A percentile compares a stretch with the other conserved stretches of the same genome.
Evolutionary conservation across 1,139 yeast genomes (phyloP).

Genomic region (Sugiyamaella sp.): DNA sequence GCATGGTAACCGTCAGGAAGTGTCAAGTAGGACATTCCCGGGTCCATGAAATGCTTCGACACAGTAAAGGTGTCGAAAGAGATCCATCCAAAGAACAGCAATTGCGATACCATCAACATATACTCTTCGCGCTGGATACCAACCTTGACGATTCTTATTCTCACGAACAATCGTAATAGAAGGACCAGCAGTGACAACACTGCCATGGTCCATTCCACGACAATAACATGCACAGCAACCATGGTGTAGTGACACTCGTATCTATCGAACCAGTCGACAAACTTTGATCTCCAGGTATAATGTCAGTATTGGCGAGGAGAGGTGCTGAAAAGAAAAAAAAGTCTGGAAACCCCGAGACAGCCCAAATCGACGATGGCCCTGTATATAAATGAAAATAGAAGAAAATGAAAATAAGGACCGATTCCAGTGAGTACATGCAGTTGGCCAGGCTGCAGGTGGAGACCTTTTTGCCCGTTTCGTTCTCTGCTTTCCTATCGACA

Average conservation of each 20-base stretch:
- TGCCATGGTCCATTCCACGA: constrained; percentile 37
- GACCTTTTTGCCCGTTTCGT: too few relatives aligned
- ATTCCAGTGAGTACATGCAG: background rate
- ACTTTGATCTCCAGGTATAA: too few relatives aligned
- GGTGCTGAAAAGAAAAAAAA: background rate
- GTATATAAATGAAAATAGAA: background rate
- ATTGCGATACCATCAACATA: constrained; percentile 35
- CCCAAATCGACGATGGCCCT: background rate
- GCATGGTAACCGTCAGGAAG: constrained; percentile 23
- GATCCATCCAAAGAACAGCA: constrained; percentile 37
- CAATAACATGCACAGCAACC: constrained; percentile 18
- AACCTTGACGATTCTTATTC: constrained; percentile 32
- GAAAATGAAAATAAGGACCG: too few relatives aligned
- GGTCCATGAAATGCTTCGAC: constrained; percentile 38
- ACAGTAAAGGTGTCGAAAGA: constrained; percentile 35
- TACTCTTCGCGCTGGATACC: constrained; percentile 38
- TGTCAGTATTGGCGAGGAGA: background rate
- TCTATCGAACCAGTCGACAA: constrained; percentile 8
- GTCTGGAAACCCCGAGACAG: background rate
- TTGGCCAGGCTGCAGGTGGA: background rate
- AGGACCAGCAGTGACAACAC: constrained; percentile 29
- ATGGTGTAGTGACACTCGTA: background rate
- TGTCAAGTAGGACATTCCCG: constrained; percentile 33
- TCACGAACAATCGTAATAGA: constrained; percentile 34
- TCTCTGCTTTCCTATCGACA: too few relatives aligned